Conservation (phyloP, 2,329 filamentous ascomycete genomes). For the Colletotrichum simmondsii region DNA sequence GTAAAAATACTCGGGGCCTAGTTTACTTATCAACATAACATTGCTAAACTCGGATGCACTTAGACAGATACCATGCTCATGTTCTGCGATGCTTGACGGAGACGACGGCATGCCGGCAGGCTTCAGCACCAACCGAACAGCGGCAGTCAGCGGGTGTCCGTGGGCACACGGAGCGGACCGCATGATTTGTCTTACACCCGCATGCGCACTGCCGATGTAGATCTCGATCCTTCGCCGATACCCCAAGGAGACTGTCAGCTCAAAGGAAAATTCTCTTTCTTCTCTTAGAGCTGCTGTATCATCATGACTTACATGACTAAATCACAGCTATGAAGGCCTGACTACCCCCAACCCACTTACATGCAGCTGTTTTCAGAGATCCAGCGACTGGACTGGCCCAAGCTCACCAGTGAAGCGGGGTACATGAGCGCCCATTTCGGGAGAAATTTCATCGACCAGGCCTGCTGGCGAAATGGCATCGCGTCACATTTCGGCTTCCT, state of each 20-base stretch:
- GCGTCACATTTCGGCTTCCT: slow-evolving; percentile 32
- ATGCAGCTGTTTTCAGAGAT: no score
- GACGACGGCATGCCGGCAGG: neutral
- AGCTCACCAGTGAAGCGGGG: no score
- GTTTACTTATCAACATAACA: neutral
- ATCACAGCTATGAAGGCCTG: no score
- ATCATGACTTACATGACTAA: no score
- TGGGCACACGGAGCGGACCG: neutral
- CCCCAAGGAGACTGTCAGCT: neutral
- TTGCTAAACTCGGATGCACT: neutral
- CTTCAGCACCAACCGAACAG: neutral
- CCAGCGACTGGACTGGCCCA: no score
- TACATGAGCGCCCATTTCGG: rapidly evolving
- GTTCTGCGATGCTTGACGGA: neutral
- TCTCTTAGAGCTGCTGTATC: neutral
- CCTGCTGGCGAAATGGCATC: slow-evolving; percentile 36
- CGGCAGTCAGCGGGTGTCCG: neutral
- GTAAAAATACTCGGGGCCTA: no score
- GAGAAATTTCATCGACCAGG: neutral
- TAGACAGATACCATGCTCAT: neutral
- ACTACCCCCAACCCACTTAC: no score
- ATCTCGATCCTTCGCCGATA: neutral
- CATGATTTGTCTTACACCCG: neutral
- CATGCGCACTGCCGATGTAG: neutral
- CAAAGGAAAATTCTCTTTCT: rapidly evolving